A percentile compares a stretch with the other conserved stretches of the same genome.
Conservation (phyloP, 768 basidiomycete genomes). For the Naematelia encephala region DNA sequence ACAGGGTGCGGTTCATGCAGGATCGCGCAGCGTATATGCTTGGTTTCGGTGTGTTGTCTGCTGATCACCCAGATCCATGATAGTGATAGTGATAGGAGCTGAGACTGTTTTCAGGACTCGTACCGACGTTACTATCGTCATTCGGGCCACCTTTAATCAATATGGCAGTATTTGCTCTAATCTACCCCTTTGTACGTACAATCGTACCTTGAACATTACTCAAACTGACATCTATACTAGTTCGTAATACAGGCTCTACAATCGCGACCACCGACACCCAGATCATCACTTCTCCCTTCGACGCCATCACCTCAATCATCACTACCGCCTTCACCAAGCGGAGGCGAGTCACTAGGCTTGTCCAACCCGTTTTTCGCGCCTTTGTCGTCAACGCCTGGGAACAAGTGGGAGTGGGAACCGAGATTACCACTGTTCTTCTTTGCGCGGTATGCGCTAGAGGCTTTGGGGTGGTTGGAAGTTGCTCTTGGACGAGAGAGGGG, state of each 20-base stretch:
- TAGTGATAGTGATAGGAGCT: no score
- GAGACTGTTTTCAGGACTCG: constrained; percentile 20
- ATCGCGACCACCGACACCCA: constrained; percentile 32
- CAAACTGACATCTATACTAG: constrained; percentile 9
- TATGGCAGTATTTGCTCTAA: constrained; percentile 46
- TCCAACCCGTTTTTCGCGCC: constrained; percentile 28
- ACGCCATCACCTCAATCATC: constrained; percentile 35
- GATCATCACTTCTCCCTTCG: constrained; percentile 17
- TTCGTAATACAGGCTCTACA: constrained; percentile 48
- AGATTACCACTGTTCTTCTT: constrained; percentile 38
- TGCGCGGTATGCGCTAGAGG: constrained; percentile 34
- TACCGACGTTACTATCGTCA: constrained; percentile 37
- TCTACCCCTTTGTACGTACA: constrained; percentile 47
- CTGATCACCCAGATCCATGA: neutral
- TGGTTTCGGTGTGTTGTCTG: constrained; percentile 40
- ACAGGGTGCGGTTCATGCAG: constrained; percentile 37
- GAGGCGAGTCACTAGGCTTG: neutral
- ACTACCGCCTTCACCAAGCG: constrained; percentile 23
- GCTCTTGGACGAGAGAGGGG: constrained; percentile 29
- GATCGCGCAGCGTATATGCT: constrained; percentile 46
- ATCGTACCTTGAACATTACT: no score
- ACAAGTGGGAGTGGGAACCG: neutral
- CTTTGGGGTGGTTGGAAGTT: constrained; percentile 31
- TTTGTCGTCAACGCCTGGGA: no score
- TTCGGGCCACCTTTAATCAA: constrained; percentile 44